A percentile compares a stretch with the other conserved stretches of the same genome.
Conservation (phyloP, 768 basidiomycete genomes). For the Phanerochaete sordida region DNA sequence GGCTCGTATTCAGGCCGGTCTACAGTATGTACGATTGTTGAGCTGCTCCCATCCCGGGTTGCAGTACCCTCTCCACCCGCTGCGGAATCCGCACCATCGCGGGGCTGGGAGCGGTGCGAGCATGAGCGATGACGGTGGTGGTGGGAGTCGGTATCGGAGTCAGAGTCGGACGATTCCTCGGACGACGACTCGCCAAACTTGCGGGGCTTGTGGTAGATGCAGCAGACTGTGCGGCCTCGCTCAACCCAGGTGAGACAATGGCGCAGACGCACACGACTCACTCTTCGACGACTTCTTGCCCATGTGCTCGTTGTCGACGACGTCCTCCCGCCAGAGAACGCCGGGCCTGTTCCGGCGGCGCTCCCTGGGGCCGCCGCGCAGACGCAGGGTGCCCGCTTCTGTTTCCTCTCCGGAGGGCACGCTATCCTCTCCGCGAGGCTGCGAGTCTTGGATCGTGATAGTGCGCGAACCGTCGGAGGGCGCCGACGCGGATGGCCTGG, state of each 20-base stretch:
- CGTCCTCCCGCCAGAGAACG: conserved; percentile 83
- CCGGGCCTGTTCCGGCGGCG: conserved; percentile 28
- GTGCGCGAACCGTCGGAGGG: conserved; percentile 33
- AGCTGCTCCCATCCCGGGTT: conserved; percentile 15
- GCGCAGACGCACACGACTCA: conserved; percentile 35
- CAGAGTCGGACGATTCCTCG: conserved; percentile 55
- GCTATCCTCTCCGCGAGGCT: conserved; percentile 29
- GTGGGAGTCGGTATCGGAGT: conserved; percentile 31
- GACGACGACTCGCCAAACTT: conserved; percentile 78
- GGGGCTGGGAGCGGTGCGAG: conserved; percentile 10
- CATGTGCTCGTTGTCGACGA: conserved; percentile 87
- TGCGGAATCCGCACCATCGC: conserved; percentile 11
- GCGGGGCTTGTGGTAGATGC: conserved; percentile 86
- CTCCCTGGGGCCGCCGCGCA: conserved; percentile 48
- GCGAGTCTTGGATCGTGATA: conserved; percentile 29
- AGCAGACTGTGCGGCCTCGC: conserved; percentile 63
- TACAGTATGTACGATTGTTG: conserved; percentile 24
- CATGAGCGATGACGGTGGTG: conserved; percentile 17
- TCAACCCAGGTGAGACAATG: not conserved
- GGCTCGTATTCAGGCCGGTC: conserved; percentile 20
- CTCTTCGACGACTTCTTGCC: conserved; percentile 94
- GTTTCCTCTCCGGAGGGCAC: conserved; percentile 17
- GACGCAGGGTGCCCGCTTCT: conserved; percentile 49
- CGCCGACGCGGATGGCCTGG: conserved; percentile 16
- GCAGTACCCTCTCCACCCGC: conserved; percentile 12